A percentile compares a stretch with the other conserved stretches of the same genome.
Conservation (phyloP, 2,329 filamentous ascomycete genomes). For the Gaeumannomyces sp. region DNA sequence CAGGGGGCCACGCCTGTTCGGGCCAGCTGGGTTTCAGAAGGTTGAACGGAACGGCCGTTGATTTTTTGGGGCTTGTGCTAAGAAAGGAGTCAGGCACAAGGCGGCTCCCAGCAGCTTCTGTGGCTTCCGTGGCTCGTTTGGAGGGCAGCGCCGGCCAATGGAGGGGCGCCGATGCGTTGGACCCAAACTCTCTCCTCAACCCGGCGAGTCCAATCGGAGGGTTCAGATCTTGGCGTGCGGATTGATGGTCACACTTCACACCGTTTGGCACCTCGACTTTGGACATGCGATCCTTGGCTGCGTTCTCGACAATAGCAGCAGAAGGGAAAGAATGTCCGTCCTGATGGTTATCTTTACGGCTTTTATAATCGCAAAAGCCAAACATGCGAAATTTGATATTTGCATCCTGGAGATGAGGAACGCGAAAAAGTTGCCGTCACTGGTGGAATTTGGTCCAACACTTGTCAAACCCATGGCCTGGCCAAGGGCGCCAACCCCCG, state of each 20-base stretch:
- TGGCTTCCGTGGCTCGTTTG: not conserved
- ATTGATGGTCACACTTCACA: not conserved
- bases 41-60: not conserved
- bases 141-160: not conserved
- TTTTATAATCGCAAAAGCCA: too few species aligned
- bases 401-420: not conserved
- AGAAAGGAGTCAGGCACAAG: not conserved
- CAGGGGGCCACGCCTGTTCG: not conserved
- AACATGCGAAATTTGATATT: not conserved
- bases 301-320: too few species aligned
- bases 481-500: not conserved
- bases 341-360: too few species aligned
- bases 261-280: not conserved
- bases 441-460: not conserved
- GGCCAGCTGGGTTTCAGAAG: not conserved
- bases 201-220: not conserved
- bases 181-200: not conserved
- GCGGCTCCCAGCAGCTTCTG: too few species aligned
- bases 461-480: too few species aligned
- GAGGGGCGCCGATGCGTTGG: not conserved
- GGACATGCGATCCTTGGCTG: too few species aligned
- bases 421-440: too few species aligned
- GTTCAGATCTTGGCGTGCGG: not conserved
- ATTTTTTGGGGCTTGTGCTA: too few species aligned
- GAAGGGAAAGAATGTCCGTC: too few species aligned